phyloP scores from a whole-genome alignment of 495 filamentous ascomycete genomes.

The Trichocladium uniseriatum region DNA sequence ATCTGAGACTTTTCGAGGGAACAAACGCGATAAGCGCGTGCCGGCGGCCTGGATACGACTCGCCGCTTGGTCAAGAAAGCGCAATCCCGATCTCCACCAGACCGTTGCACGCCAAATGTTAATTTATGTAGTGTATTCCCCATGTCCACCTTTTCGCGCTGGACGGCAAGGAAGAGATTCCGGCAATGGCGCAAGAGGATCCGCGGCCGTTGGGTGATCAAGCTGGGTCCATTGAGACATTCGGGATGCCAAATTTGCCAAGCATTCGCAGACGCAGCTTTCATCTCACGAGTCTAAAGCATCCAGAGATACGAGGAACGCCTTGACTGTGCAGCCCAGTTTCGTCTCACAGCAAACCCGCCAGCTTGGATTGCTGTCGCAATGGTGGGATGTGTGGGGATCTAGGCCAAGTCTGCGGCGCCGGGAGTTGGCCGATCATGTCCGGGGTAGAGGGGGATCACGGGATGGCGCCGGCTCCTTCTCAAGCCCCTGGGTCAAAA shows the following conservation, averaged over 20 bases:
- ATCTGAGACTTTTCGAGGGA: background rate
- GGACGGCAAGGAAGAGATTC: background rate
- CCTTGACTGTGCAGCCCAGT: too few species aligned
- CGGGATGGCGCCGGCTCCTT: constrained; percentile 8
- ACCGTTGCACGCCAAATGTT: background rate
- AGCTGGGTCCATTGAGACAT: background rate
- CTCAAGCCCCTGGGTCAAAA: too few species aligned
- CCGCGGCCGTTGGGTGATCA: background rate
- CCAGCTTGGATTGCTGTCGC: background rate
- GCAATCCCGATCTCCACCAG: background rate
- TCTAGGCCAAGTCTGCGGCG: constrained; percentile 1
- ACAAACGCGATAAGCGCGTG: background rate
- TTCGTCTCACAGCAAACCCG: background rate
- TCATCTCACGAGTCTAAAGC: too few species aligned
- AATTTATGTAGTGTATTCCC: too few species aligned
- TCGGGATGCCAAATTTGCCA: too few species aligned
- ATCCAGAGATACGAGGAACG: too few species aligned
- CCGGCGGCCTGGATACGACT: too few species aligned
- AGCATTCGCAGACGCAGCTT: too few species aligned
- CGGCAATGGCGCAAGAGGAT: constrained; percentile 2
- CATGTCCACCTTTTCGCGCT: background rate
- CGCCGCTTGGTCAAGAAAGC: too few species aligned
- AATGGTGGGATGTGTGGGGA: background rate
- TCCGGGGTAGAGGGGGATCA: constrained; percentile 3
- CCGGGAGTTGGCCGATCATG: background rate